A percentile compares a stretch with the other conserved stretches of the same genome.
Evolutionary conservation across 2,329 filamentous ascomycete genomes (phyloP).

Genomic region (Huntiella omanensis): DNA sequence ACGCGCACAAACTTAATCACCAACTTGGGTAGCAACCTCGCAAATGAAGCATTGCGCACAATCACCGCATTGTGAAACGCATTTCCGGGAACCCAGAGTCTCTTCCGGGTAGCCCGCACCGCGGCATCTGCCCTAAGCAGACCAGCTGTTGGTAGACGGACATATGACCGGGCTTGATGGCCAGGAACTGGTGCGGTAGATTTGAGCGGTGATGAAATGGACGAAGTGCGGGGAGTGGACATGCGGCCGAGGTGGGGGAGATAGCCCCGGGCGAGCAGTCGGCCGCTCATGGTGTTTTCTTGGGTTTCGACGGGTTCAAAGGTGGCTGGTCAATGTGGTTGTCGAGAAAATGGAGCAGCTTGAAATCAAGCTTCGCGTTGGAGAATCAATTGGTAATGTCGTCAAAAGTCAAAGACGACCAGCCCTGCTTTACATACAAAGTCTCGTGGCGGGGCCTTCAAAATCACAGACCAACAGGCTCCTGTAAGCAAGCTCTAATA

Average conservation of each 20-base stretch:
- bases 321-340: too few relatives aligned
- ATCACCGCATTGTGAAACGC: conserved; percentile 64
- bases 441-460: too few relatives aligned
- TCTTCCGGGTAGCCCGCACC: conserved; percentile 39
- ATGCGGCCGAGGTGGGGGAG: conserved; percentile 9
- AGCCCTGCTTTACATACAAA: too few relatives aligned
- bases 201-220: not conserved
- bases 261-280: conserved; percentile 11
- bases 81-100: conserved; percentile 64
- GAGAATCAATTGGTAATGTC: too few relatives aligned
- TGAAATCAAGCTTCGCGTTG: too few relatives aligned
- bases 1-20: conserved; percentile 76
- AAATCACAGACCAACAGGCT: too few relatives aligned
- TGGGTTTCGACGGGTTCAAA: too few relatives aligned
- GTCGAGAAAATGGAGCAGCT: too few relatives aligned
- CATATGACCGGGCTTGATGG: conserved; percentile 16
- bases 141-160: conserved; percentile 48
- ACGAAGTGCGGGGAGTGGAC: conserved; percentile 5
- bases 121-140: conserved; percentile 47
- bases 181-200: not conserved
- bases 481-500: too few relatives aligned
- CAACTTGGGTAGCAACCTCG: conserved; percentile 58
- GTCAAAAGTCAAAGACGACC: too few relatives aligned
- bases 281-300: conserved; percentile 8
- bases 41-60: conserved; percentile 45